Base-by-base conservation (phyloP, 148 eudicot species). In the Amaranthus hypochondriacus region DNA sequence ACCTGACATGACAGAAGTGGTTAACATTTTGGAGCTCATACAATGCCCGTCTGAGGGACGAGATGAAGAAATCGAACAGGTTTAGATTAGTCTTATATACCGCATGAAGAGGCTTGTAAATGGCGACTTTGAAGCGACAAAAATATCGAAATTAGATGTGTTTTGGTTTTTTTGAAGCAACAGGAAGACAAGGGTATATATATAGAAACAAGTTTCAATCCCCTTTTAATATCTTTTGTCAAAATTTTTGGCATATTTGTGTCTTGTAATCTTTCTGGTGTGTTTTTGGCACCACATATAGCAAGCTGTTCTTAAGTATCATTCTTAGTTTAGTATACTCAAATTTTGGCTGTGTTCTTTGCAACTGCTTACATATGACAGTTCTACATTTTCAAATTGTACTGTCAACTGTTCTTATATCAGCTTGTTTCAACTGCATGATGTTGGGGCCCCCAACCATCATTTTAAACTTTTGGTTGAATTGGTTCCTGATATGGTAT, bases 1-100 rank as follows among this genome's bases (percentile, higher is more conserved):
- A 67, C 98, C 98, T 1, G 95, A 91, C 62, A 93, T 93, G 98
- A 85, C 83, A 21, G 98, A 93, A 78, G 98, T 91, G 60, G 86
- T 89, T 59, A 93, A 78, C 66, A 91, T 91, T 55, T 85, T 93
- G 77, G 98, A 93, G 74, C 80, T 93, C 63, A 88, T 93, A 7
- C 85, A 83, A 62, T 86, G 86, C 82, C 89, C 96, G 75, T 81
- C 90, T 1, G 89, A 86, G 66, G 88, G 76, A 58, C 78, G 76
- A 73, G 91, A 81, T 53, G 89, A 83, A 48, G 89, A 86, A 69
- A 55, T 84, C 21, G 88, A 86, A 69, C 84, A 77, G 78, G 47
- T 77, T 62, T 74, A 81, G 80, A 10, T 71, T 80, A 75, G 79
- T 69, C 6, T 21, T 48, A 50, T 48, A 50, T 60, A 71, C 70